Conservation (phyloP, 805 yeast genomes). For the Saccharomyces eubayanus region DNA sequence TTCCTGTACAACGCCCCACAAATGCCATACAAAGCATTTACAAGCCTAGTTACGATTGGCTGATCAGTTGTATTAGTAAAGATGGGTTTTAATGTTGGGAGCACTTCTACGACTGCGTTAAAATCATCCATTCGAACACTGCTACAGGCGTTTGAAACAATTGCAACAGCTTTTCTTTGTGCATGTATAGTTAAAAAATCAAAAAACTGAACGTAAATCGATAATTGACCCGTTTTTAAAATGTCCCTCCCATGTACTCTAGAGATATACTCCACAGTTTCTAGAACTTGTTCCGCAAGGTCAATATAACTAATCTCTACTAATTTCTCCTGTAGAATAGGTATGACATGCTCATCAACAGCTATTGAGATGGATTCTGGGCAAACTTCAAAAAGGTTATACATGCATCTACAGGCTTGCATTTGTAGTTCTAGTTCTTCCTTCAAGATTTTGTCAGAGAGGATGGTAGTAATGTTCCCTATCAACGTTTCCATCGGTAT, state of each 20-base stretch:
- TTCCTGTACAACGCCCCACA: constrained; percentile 19
- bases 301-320: constrained; percentile 77
- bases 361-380: constrained; percentile 55
- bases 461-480: constrained; percentile 44
- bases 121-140: constrained; percentile 39
- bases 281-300: constrained; percentile 83
- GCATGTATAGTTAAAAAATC: constrained; percentile 88
- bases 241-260: constrained; percentile 44
- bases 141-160: constrained; percentile 62
- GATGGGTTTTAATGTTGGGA: constrained; percentile 38
- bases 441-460: constrained; percentile 48
- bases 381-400: constrained; percentile 69
- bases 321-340: constrained; percentile 55
- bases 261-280: constrained; percentile 61
- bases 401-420: constrained; percentile 74
- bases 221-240: constrained; percentile 51
- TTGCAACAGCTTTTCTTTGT: constrained; percentile 69
- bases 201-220: constrained; percentile 54
- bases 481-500: constrained; percentile 55
- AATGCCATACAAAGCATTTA: constrained; percentile 21
- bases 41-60: constrained; percentile 13
- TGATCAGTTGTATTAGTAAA: constrained; percentile 50
- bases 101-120: constrained; percentile 41
- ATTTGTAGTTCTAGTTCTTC: constrained; percentile 74
- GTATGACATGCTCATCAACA: constrained; percentile 57